These are phyloP conservation scores for Populus simonii DNA, from an alignment of 345 rosid genomes.

Conservation along the genomic window DNA sequence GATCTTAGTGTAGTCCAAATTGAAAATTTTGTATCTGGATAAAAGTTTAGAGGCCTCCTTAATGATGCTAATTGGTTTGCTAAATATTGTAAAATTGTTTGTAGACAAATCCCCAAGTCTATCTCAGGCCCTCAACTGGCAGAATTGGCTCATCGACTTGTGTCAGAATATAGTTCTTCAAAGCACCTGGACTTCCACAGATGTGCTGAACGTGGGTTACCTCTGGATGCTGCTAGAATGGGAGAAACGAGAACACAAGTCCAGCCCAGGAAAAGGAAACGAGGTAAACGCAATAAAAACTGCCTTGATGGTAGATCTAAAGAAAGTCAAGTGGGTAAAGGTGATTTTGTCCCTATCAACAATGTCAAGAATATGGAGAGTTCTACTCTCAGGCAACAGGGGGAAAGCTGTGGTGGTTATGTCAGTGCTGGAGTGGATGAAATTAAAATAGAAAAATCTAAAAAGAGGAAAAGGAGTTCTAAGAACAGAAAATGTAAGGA, in stretches of 20 bases:
- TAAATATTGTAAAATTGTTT: neutral
- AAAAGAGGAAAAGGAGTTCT: neutral
- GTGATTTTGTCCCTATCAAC: neutral
- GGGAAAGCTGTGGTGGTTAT: neutral
- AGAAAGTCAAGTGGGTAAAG: neutral
- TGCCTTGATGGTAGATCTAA: neutral
- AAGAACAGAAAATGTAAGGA: no score
- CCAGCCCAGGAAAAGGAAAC: neutral
- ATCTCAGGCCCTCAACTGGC: conserved; percentile 8
- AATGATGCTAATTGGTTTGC: neutral
- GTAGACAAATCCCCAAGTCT: conserved; percentile 11
- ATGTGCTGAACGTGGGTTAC: neutral
- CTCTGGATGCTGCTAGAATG: neutral
- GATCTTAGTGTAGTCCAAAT: no score
- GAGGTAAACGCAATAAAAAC: neutral
- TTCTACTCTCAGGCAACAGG: neutral
- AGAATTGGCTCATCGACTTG: conserved; percentile 11
- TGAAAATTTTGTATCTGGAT: neutral
- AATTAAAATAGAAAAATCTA: neutral
- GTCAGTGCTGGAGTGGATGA: neutral
- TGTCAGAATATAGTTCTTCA: neutral
- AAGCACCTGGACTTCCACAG: neutral
- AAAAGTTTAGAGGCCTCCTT: neutral
- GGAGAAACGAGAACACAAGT: neutral
- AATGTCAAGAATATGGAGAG: neutral